Evolutionary conservation across 176 grass and related monocot species (phyloP), one percentile per base, ranked within the genome.

Genomic region (Musa itinerans): DNA sequence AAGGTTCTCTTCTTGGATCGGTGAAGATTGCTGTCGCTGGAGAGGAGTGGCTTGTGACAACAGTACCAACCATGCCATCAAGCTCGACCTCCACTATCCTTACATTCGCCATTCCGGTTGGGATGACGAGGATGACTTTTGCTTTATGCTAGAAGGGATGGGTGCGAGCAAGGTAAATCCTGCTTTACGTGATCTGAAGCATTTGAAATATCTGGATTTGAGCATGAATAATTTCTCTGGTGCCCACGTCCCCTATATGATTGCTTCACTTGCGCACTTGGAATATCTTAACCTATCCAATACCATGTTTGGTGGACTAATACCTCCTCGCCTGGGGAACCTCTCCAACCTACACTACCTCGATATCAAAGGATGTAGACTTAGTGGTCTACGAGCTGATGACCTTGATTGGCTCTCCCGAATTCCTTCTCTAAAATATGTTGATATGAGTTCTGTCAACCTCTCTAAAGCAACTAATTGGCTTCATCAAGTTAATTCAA

Each of bases 11-110:
- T 84, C 81, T 19, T 87, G 84, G 88, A 22, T 34, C n/a, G 84
- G 79, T 10, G 27, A 69, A 2, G 67, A 84, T 62, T 90, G 88
- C 20, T 90, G 88, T 65, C 64, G 11, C n/a, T 87, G 81, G 84
- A 26, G 25, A 3, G 78, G 81, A 19, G 78, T 90, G 22, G 65
- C n/a, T 14, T 90, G 84, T 71, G 64, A 65, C 15, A 59, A 80
- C 7, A 72, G 17, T 71, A 81, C 74, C 29, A 21, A 71, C 12
- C 87, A 86, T 75, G 88, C 65, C 22, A 1, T 63, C 14, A 15
- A 24, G n/a, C 74, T 77, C 8, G 3, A 65, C 43, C 59, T 65
- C 48, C 11, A 0, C 12, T 15, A 52, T 29, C 59, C 56, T 17
- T 24, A 24, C 0, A n/a, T n/a, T n/a, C n/a, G n/a, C n/a, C n/a